A percentile compares a stretch with the other conserved stretches of the same genome.
phyloP scores from a whole-genome alignment of 192 early-diverging fungal genomes.

The Backusella mclennaniae region DNA sequence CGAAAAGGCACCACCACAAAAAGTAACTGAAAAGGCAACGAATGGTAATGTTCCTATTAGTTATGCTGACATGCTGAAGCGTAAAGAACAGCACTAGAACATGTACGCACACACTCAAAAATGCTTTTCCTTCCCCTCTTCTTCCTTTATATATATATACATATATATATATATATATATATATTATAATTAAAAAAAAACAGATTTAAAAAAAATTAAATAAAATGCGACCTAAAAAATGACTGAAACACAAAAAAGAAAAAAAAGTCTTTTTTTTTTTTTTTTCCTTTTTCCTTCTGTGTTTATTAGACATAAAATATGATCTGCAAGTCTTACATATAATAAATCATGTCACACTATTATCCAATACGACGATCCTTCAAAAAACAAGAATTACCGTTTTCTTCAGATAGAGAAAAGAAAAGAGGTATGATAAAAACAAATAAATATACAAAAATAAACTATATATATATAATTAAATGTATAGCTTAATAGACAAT shows the following conservation, averaged over 20 bases:
- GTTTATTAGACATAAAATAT: background rate
- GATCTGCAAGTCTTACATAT: background rate
- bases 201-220: background rate
- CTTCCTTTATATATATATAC: background rate
- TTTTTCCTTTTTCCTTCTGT: background rate
- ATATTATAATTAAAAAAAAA: background rate
- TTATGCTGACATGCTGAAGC: slow-evolving; percentile 27
- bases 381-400: slow-evolving; percentile 7
- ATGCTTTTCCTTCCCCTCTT: background rate
- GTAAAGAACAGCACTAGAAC: background rate
- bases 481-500: background rate
- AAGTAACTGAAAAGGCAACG: background rate
- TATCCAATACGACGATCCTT: slow-evolving; percentile 6
- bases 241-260: background rate
- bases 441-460: background rate
- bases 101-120: background rate
- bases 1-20: background rate
- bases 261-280: background rate
- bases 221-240: too few relatives aligned
- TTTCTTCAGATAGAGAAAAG: background rate
- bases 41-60: slow-evolving; percentile 7
- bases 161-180: background rate
- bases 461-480: background rate
- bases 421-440: slow-evolving; percentile 8
- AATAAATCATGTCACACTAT: slow-evolving; percentile 8